phyloP scores from a whole-genome alignment of 371 early-diverging fungal species.

The Mortierella sp. region DNA sequence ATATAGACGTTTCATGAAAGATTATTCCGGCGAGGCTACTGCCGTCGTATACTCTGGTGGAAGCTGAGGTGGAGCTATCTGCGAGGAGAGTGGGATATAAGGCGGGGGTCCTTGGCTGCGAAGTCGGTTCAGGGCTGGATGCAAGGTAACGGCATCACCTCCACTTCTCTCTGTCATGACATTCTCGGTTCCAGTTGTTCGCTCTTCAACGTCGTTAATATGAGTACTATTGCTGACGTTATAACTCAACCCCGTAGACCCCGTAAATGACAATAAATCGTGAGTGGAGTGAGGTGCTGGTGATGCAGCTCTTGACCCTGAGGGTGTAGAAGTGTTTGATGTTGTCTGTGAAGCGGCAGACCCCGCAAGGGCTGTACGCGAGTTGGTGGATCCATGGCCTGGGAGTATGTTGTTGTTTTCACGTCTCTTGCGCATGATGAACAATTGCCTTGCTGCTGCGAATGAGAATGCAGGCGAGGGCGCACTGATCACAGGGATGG shows the following conservation, averaged over 20 bases:
- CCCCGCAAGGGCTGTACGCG: not conserved
- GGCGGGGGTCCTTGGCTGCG: constrained; percentile 34
- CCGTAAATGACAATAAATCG: not conserved
- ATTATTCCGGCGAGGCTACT: not conserved
- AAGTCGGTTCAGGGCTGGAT: constrained; percentile 20
- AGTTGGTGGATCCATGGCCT: not conserved
- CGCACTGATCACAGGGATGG: constrained; percentile 9
- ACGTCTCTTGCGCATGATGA: constrained; percentile 3
- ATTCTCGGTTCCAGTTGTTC: not conserved
- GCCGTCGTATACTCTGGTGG: constrained; percentile 29
- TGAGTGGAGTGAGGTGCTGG: constrained; percentile 3
- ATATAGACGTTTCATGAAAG: too few relatives aligned
- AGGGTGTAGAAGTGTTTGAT: not conserved
- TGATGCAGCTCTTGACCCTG: not conserved
- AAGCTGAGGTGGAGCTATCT: constrained; percentile 6
- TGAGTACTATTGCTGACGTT: too few relatives aligned
- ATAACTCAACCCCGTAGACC: too few relatives aligned
- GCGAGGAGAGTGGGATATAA: constrained; percentile 14
- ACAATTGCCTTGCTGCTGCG: constrained; percentile 7
- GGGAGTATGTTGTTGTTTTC: constrained; percentile 1
- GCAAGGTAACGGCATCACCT: not conserved
- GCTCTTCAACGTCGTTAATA: not conserved
- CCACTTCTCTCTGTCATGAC: constrained; percentile 4
- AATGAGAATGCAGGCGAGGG: constrained; percentile 16
- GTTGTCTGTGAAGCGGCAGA: not conserved